These are phyloP conservation scores for Rhizopus stolonifer DNA, from an alignment of 371 early-diverging fungal genomes.

Conservation along the genomic window DNA sequence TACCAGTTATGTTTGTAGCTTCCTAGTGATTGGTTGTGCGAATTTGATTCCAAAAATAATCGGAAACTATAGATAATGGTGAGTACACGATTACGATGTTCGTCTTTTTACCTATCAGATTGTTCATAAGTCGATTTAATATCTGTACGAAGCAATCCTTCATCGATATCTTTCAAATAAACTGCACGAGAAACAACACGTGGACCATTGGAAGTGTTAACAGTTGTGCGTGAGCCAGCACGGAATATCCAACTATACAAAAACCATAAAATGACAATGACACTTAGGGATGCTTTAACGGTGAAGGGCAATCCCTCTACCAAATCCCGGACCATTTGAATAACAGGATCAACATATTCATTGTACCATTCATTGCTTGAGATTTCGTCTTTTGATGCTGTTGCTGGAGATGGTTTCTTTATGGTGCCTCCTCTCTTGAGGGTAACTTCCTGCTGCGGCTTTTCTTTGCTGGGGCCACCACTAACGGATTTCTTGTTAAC, in stretches of 20 bases:
- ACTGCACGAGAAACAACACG: constrained; percentile 41
- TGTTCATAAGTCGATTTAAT: constrained; percentile 25
- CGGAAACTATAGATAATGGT: constrained; percentile 30
- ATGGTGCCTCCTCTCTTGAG: constrained; percentile 11
- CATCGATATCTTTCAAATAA: constrained; percentile 53
- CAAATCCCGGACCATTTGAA: constrained; percentile 15
- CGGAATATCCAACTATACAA: constrained; percentile 1
- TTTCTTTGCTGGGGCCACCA: constrained; percentile 1
- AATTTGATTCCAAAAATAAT: constrained; percentile 22
- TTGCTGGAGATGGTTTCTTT: constrained; percentile 10
- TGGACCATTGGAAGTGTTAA: not conserved
- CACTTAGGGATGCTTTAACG: constrained; percentile 12
- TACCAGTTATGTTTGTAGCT: constrained; percentile 25
- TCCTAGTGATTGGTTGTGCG: not conserved
- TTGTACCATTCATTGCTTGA: constrained; percentile 13
- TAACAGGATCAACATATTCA: constrained; percentile 5
- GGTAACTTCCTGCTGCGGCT: constrained; percentile 1
- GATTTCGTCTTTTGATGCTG: not conserved
- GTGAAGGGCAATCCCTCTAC: constrained; percentile 23
- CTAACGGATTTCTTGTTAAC: constrained; percentile 1
- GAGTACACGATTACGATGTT: not conserved
- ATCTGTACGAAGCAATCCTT: constrained; percentile 32
- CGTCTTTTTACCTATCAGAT: constrained; percentile 28
- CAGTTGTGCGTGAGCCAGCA: constrained; percentile 13
- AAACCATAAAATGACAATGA: not conserved